phyloP scores from a whole-genome alignment of 345 rosid genomes.

The Gossypium stocksii region DNA sequence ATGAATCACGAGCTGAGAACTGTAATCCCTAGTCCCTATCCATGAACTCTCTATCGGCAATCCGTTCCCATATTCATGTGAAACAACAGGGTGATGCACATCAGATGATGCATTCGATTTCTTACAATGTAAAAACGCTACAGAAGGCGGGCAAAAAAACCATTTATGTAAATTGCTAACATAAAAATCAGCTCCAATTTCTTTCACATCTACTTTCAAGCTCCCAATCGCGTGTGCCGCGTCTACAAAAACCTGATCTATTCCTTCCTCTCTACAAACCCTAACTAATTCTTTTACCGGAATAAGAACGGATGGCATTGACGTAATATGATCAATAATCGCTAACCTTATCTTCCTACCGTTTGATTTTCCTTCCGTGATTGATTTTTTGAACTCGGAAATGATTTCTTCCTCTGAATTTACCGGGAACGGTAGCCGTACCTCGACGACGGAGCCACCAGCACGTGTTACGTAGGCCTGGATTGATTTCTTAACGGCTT shows the following conservation, averaged over 20 bases:
- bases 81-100: conserved; percentile 90
- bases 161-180: conserved; percentile 83
- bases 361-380: conserved; percentile 53
- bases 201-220: conserved; percentile 71
- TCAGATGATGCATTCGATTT: conserved; percentile 29
- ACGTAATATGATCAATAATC: conserved; percentile 85
- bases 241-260: conserved; percentile 82
- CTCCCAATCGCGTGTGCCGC: conserved; percentile 72
- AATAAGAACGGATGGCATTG: conserved; percentile 86
- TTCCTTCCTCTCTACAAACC: conserved; percentile 80
- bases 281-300: conserved; percentile 70
- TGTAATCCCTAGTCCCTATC: conserved; percentile 93
- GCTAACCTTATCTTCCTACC: conserved; percentile 77
- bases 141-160: conserved; percentile 89
- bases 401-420: conserved; percentile 57
- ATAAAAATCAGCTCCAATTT: conserved; percentile 91
- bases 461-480: conserved; percentile 80
- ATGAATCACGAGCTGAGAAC: conserved; percentile 81
- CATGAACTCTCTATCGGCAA: conserved; percentile 80
- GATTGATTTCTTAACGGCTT: conserved; percentile 82
- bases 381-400: conserved; percentile 46
- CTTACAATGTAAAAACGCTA: conserved; percentile 73
- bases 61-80: conserved; percentile 84
- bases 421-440: conserved; percentile 77
- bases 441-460: conserved; percentile 81